Evolutionary conservation across 208 protist genomes (phyloP).

Genomic region (Endotrypanum monterogeii): DNA sequence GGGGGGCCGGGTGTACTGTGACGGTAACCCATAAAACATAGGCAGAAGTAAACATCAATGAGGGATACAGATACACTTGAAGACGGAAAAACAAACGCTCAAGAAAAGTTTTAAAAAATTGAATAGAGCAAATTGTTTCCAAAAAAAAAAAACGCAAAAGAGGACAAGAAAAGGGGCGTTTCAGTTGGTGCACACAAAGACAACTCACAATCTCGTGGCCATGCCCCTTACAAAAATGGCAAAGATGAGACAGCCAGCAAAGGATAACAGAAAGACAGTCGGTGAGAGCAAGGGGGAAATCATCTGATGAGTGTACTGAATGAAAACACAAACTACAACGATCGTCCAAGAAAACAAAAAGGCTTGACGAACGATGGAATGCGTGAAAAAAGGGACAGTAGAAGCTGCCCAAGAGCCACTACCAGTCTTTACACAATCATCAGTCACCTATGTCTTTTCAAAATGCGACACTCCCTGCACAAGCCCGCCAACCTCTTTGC

Average conservation of each 20-base stretch:
- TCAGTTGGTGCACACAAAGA: background rate
- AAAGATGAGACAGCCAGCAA: background rate
- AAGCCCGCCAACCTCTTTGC: background rate
- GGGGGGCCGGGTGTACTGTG: no score
- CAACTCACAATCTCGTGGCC: background rate
- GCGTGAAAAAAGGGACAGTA: background rate
- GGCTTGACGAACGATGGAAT: background rate
- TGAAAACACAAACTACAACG: constrained; percentile 3
- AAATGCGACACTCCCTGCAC: background rate
- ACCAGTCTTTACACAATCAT: background rate
- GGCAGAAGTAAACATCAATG: background rate
- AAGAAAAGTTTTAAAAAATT: background rate
- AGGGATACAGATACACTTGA: background rate
- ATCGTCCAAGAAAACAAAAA: constrained; percentile 5
- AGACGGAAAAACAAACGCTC: background rate
- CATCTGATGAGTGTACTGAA: background rate
- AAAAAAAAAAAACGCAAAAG: constrained; percentile 12
- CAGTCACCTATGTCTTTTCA: background rate
- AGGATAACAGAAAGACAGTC: background rate
- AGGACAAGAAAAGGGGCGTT: background rate
- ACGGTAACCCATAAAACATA: constrained; percentile 5
- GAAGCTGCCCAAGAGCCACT: background rate
- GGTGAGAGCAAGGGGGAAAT: background rate
- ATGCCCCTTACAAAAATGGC: background rate
- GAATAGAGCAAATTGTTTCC: background rate